Evolutionary conservation across 345 rosid genomes (phyloP), one percentile per base, ranked within the genome.

Genomic region (Melaleuca quinquenervia): DNA sequence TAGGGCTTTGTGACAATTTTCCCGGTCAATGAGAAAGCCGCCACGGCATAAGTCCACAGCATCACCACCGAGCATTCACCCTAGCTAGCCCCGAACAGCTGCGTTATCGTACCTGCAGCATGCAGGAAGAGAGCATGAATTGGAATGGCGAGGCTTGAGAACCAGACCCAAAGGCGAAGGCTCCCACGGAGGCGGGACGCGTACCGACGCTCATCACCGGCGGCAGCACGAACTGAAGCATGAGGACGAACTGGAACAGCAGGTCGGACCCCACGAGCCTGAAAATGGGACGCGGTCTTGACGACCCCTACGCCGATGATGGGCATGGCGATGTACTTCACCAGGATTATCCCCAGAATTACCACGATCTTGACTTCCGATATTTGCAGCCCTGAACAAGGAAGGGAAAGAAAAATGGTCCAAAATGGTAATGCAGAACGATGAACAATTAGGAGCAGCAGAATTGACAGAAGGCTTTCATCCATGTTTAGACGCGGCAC

Each of bases 151-250:
- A 21, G 3, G 15, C 32, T 45, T 27, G 24, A 44, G 21, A 36
- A 36, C 26, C 21, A 48, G 80, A 36, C 36, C 80, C 3, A 48
- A 53, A 53, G 2, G 21, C 16, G 14, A 52, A 20, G 7, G 56
- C 56, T 53, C 21, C 56, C 26, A 32, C 80, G 26, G 22, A 29
- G 36, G 48, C 78, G 13, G 5, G 44, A 64, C 2, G 11, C 80
- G 2, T 86, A 92, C 94, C 91, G 58, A 91, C 84, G 86, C 74
- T 89, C 89, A 91, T 88, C 4, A 94, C 95, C 0, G 95, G 95
- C 45, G 95, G 95, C 27, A 93, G 88, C n/a, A 93, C 87, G 85
- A 84, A 93, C 45, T 92, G 93, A 50, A 92, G 91, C 45, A 90
- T 87, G 32, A 92, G 92, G 27, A 91, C 86, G 83, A 91, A 93